Conservation (phyloP, 176 grass and related monocot genomes). For the Aegilops bicornis region DNA sequence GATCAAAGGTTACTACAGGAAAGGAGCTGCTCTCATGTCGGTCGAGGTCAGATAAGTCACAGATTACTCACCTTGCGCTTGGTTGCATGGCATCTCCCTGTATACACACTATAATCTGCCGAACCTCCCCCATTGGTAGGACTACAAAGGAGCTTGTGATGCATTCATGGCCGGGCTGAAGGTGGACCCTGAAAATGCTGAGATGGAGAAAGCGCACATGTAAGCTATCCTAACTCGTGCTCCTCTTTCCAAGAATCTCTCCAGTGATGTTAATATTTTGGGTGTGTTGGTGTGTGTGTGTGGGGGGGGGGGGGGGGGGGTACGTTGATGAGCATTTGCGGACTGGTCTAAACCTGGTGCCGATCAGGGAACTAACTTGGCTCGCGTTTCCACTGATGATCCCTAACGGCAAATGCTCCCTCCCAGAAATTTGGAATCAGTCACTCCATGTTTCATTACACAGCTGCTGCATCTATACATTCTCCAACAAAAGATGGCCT, state of each 20-base stretch:
- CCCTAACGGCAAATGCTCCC: too few relatives aligned
- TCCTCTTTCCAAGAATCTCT: neutral
- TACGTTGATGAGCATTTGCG: neutral
- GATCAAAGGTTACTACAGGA: slow-evolving; percentile 6
- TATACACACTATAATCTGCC: neutral
- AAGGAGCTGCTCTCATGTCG: slow-evolving; percentile 19
- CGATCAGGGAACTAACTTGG: neutral
- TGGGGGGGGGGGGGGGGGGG: too few relatives aligned
- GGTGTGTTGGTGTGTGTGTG: neutral
- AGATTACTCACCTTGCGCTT: neutral
- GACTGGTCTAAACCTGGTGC: neutral
- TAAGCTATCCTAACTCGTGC: too few relatives aligned
- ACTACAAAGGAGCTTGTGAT: slow-evolving; percentile 4
- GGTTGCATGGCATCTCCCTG: neutral
- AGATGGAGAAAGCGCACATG: neutral
- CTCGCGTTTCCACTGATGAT: too few relatives aligned
- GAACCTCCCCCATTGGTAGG: neutral
- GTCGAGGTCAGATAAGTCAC: slow-evolving; percentile 4
- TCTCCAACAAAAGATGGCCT: too few relatives aligned
- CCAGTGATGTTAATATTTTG: neutral
- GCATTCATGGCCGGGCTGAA: slow-evolving; percentile 10
- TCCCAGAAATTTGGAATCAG: too few relatives aligned
- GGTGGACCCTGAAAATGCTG: neutral
- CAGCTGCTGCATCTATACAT: too few relatives aligned
- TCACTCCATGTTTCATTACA: too few relatives aligned